phyloP scores from a whole-genome alignment of 1,139 yeast genomes.

The Tardiomyces digboiensis region DNA sequence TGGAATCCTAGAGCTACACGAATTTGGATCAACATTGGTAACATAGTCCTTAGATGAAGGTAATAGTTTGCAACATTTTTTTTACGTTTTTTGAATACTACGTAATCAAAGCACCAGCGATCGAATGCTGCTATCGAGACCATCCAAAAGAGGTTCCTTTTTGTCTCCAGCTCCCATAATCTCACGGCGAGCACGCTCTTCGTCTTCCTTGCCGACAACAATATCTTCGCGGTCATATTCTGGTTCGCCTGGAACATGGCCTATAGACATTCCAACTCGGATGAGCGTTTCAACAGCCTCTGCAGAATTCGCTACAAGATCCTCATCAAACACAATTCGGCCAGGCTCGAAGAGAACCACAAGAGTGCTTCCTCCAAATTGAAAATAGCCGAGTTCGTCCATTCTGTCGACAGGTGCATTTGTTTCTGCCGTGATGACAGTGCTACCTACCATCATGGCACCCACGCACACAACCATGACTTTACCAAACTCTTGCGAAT shows the following conservation, averaged over 20 bases:
- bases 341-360: conserved; percentile 45
- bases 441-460: conserved; percentile 99
- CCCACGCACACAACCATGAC: conserved; percentile 81
- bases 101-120: no score
- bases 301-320: conserved; percentile 56
- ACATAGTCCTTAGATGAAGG: no score
- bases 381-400: conserved; percentile 88
- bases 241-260: conserved; percentile 37
- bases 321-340: conserved; percentile 55
- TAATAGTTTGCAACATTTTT: no score
- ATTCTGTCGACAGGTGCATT: conserved; percentile 55
- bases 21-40: no score
- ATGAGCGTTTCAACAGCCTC: conserved; percentile 73
- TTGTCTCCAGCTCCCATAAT: conserved; percentile 18
- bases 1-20: no score
- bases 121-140: no score
- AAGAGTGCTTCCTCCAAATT: conserved; percentile 92
- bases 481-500: conserved; percentile 63
- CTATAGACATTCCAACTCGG: conserved; percentile 86
- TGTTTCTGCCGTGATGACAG: conserved; percentile 55
- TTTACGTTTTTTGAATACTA: no score
- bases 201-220: conserved; percentile 15
- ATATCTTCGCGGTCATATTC: conserved; percentile 13
- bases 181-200: conserved; percentile 14
- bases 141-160: no score